Percentiles rank a stretch among this genome's conserved stretches.
Conservation (phyloP, 441 rosid genomes). For the Geranium incanum region DNA sequence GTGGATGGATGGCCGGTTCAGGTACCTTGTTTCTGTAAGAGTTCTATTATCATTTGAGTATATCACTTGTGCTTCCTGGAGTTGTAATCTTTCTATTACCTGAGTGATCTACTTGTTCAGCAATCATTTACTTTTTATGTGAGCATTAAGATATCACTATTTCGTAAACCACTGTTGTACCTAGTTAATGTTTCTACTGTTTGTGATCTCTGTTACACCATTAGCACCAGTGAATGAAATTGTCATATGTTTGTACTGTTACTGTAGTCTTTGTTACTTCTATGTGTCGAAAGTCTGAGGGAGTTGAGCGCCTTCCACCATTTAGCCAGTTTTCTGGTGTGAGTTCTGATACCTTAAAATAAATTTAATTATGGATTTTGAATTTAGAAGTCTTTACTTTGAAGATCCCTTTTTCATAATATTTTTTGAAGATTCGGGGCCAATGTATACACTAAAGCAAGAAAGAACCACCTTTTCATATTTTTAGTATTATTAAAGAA, state of each 20-base stretch:
- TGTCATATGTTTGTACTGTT: not conserved
- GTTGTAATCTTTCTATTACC: not conserved
- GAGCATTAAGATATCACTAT: not conserved
- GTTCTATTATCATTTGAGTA: constrained; percentile 10
- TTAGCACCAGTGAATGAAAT: not conserved
- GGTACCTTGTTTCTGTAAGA: constrained; percentile 31
- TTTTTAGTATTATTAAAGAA: not conserved
- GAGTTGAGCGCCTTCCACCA: not conserved
- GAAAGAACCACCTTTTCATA: not conserved
- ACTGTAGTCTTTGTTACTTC: not conserved
- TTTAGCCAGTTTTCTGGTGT: not conserved
- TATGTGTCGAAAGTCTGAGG: not conserved
- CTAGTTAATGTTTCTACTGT: not conserved
- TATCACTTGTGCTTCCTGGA: not conserved
- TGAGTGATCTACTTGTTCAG: not conserved
- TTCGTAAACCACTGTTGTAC: not conserved
- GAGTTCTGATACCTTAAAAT: not conserved
- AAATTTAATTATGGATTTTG: not conserved
- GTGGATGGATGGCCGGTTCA: constrained; percentile 76
- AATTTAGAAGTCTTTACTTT: not conserved
- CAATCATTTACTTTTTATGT: not conserved
- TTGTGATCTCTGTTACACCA: not conserved
- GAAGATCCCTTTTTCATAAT: not conserved
- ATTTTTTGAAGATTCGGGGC: not conserved
- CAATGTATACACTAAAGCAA: not conserved